These are phyloP conservation scores for Saturnispora serradocipensis DNA, from an alignment of 805 yeast species.

Conservation along the genomic window DNA sequence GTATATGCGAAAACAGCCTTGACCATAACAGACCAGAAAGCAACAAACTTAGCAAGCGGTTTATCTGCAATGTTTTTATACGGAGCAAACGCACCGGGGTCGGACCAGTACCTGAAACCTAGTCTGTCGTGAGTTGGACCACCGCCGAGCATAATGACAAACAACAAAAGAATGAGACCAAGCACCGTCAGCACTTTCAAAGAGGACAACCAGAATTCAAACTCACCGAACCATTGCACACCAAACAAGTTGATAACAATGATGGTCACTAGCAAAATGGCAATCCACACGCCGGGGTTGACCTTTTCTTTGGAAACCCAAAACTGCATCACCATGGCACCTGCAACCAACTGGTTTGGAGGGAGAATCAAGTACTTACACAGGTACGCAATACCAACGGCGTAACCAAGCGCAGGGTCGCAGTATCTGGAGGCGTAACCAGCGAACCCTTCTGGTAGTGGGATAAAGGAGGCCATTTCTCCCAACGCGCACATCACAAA, in stretches of 20 bases:
- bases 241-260: conserved; percentile 36
- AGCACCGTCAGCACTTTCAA: conserved; percentile 57
- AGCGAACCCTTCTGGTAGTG: conserved; percentile 47
- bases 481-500: conserved; percentile 53
- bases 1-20: conserved; percentile 42
- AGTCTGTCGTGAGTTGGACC: conserved; percentile 63
- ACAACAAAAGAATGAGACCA: conserved; percentile 56
- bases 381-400: conserved; percentile 46
- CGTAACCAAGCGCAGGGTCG: conserved; percentile 47
- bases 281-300: conserved; percentile 47
- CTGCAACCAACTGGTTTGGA: conserved; percentile 51
- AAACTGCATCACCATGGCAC: conserved; percentile 43
- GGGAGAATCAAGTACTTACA: conserved; percentile 44
- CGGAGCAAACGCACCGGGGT: conserved; percentile 35
- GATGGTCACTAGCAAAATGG: conserved; percentile 36
- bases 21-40: conserved; percentile 45
- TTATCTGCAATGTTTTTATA: conserved; percentile 33
- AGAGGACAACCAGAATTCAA: conserved; percentile 49
- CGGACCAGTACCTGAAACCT: conserved; percentile 36
- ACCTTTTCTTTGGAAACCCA: conserved; percentile 40
- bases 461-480: conserved; percentile 47
- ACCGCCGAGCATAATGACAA: conserved; percentile 68
- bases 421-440: conserved; percentile 46
- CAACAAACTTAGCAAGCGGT: conserved; percentile 24
- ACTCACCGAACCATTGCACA: conserved; percentile 41